Evolutionary conservation across 2,329 filamentous ascomycete genomes (phyloP).

Genomic region (Ceratocystis eucalypticola): DNA sequence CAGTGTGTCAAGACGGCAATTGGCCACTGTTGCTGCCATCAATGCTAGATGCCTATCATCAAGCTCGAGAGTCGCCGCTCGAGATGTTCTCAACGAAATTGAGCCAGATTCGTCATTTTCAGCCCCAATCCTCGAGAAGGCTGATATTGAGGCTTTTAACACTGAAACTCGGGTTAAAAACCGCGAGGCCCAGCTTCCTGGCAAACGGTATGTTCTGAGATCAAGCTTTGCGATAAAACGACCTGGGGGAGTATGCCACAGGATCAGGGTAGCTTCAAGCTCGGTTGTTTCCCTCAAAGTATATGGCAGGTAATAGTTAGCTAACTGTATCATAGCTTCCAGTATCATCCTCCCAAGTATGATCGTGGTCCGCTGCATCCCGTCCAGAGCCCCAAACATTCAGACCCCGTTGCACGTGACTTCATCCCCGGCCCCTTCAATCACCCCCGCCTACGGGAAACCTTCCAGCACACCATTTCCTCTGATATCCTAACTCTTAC

Average conservation of each 20-base stretch:
- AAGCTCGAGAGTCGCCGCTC: slow-evolving; percentile 12
- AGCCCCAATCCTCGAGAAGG: slow-evolving; percentile 30
- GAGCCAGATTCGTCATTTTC: slow-evolving; percentile 24
- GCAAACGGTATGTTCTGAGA: slow-evolving; percentile 32
- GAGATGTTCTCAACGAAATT: slow-evolving; percentile 16
- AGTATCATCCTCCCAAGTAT: slow-evolving; percentile 88
- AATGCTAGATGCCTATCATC: slow-evolving; percentile 20
- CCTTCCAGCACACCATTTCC: slow-evolving; percentile 74
- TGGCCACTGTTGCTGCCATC: slow-evolving; percentile 18
- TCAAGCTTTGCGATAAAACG: background rate
- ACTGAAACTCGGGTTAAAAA: slow-evolving; percentile 27
- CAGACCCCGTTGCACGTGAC: slow-evolving; percentile 74
- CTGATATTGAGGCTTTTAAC: slow-evolving; percentile 30
- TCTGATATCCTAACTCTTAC: slow-evolving; percentile 78
- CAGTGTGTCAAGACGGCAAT: slow-evolving; percentile 13
- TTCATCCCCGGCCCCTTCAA: slow-evolving; percentile 88
- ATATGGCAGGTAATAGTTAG: background rate
- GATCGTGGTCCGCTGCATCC: slow-evolving; percentile 88
- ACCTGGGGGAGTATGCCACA: background rate
- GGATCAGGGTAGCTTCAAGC: background rate
- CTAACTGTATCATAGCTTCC: slow-evolving; percentile 50
- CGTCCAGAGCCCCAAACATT: slow-evolving; percentile 73
- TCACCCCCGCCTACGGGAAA: slow-evolving; percentile 74
- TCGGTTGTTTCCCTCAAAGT: background rate
- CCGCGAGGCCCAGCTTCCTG: slow-evolving; percentile 31